phyloP scores from a whole-genome alignment of 2,329 filamentous ascomycete species.

The Claviceps sp. region DNA sequence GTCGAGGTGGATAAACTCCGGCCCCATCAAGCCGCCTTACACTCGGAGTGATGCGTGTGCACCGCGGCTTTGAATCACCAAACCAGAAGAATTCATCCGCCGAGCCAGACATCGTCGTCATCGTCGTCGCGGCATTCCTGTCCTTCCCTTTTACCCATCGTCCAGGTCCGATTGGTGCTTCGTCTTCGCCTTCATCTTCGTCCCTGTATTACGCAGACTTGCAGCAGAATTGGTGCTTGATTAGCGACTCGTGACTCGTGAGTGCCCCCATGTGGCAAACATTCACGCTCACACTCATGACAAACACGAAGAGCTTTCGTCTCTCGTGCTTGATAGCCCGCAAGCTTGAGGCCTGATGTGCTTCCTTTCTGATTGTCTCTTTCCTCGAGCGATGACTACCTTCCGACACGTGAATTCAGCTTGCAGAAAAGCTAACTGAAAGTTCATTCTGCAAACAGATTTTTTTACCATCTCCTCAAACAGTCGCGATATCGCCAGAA shows the following conservation, averaged over 20 bases:
- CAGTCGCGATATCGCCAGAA: background rate
- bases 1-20: conserved; percentile 6
- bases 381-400: background rate
- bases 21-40: background rate
- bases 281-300: background rate
- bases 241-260: background rate
- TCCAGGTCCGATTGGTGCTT: background rate
- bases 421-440: background rate
- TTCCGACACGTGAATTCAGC: background rate
- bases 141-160: background rate
- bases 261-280: background rate
- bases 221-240: background rate
- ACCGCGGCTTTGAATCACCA: background rate
- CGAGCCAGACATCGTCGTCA: background rate
- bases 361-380: background rate
- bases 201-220: background rate
- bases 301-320: background rate
- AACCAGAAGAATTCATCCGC: background rate
- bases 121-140: background rate
- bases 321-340: background rate
- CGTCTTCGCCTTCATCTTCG: background rate
- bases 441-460: background rate
- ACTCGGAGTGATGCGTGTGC: background rate
- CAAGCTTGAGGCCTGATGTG: background rate
- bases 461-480: background rate